These are phyloP conservation scores for Salvia splendens DNA, from an alignment of 257 asterid genomes.

Conservation along the genomic window DNA sequence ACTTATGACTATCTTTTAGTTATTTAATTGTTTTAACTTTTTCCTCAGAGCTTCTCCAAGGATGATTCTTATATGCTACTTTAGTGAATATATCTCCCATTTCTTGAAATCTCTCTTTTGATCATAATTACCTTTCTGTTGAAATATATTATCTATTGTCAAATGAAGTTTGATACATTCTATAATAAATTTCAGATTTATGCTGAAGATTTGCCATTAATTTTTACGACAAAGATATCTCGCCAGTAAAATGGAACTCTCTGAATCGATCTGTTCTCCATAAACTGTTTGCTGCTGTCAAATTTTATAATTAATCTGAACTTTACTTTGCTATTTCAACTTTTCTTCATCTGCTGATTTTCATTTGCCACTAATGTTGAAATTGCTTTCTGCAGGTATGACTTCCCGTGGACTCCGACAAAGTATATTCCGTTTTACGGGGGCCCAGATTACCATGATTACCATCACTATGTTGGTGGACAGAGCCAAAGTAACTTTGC, in stretches of 20 bases:
- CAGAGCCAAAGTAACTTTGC: conserved; percentile 98
- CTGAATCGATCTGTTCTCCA: background rate
- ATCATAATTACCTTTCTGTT: background rate
- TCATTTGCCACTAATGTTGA: background rate
- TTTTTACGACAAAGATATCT: background rate
- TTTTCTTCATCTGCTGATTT: conserved; percentile 24
- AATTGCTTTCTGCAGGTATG: conserved; percentile 56
- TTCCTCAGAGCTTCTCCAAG: background rate
- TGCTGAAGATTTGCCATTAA: conserved; percentile 2
- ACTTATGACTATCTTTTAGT: no score
- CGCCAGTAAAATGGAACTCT: background rate
- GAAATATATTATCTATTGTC: background rate
- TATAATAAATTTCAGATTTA: background rate
- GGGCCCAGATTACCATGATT: conserved; percentile 96
- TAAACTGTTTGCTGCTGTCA: background rate
- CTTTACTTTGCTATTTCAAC: background rate
- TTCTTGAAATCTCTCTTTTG: no score
- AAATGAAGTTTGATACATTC: background rate
- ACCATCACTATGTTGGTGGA: conserved; percentile 98
- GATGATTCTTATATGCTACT: background rate
- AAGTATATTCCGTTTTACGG: conserved; percentile 93
- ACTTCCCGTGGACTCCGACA: conserved; percentile 92
- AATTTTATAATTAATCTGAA: background rate
- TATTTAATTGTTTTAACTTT: background rate
- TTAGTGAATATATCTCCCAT: background rate